Base-by-base conservation (phyloP, 805 yeast species). In the Candida nemodendra region DNA sequence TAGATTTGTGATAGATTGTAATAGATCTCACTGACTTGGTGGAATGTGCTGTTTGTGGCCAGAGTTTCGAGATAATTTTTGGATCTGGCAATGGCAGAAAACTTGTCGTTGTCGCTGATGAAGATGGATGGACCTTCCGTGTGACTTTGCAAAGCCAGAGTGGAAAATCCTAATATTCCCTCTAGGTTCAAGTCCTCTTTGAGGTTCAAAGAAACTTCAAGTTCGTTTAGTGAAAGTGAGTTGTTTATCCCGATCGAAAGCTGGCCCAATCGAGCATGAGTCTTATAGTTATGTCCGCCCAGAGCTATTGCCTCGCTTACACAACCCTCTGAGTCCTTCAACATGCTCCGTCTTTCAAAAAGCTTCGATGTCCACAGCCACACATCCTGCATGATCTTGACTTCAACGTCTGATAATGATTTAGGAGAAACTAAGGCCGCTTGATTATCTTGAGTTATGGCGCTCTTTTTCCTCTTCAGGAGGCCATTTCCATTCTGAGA, bases 321-420 rank as follows among this genome's bases (percentile, higher is more conserved):
- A 32, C 95, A 82, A 41, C 74, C 79, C 50, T 79, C 79, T 1
- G 90, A 78, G 36, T 87, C 95, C 2, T 65, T 70, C 1, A 64
- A 45, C 27, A 75, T 58, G 1, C 75, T 79, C 5, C 74, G 69
- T 41, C 75, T 73, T 50, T 74, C 64, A 54, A 86, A 88, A 18
- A 87, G 62, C 25, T 72, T 71, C 0, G 88, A 72, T 0, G 86
- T 71, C 76, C 88, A 77, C 34, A 89, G 57, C 96, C 96, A 89
- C 17, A 86, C 53, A 23, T 69, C 68, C 50, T 81, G 87, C 31
- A 80, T 54, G 8, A 78, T 51, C 17, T 50, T 57, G 31, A 65
- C 61, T 29, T 70, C 76, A 9, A 30, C 24, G 6, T 35, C 34
- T 18, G 26, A 17, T 13, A 44, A 24, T 11, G 27, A 16, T 4